Percentiles rank a stretch among this genome's conserved stretches.
Conservation (phyloP, 2,329 filamentous ascomycete species). For the Pseudonectria foliicola region DNA sequence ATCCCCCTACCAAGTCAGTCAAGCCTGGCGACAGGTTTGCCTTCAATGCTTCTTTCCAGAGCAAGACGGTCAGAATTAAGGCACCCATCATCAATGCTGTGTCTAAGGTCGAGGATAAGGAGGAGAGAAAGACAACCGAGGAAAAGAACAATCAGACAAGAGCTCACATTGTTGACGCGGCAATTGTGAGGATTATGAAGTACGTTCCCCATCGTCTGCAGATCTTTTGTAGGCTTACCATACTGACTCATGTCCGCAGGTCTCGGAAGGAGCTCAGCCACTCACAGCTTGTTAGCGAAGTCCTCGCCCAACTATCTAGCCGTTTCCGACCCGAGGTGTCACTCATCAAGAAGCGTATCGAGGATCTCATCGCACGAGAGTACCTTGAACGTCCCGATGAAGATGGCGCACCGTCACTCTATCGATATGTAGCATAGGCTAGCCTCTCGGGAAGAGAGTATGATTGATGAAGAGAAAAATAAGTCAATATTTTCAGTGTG, state of each 20-base stretch:
- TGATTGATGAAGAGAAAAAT: slow-evolving; percentile 18
- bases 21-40: slow-evolving; percentile 70
- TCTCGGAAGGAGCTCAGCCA: slow-evolving; percentile 68
- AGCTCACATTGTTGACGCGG: slow-evolving; percentile 65
- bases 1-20: slow-evolving; percentile 70
- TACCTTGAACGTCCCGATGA: slow-evolving; percentile 68
- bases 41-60: slow-evolving; percentile 76
- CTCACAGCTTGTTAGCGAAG: slow-evolving; percentile 62
- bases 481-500: slow-evolving; percentile 8
- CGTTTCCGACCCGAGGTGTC: slow-evolving; percentile 71
- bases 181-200: slow-evolving; percentile 81
- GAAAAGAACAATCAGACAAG: slow-evolving; percentile 68
- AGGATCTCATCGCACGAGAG: slow-evolving; percentile 68
- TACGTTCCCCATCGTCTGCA: slow-evolving; percentile 35
- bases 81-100: slow-evolving; percentile 74
- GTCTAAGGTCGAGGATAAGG: slow-evolving; percentile 75
- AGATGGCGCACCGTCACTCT: slow-evolving; percentile 55
- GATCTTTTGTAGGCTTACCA: not conserved
- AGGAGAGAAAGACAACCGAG: slow-evolving; percentile 64
- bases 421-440: slow-evolving; percentile 61
- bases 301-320: slow-evolving; percentile 58
- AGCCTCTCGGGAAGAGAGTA: slow-evolving; percentile 6
- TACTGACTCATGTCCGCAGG: slow-evolving; percentile 36
- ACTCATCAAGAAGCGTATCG: slow-evolving; percentile 76
- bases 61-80: slow-evolving; percentile 81